A percentile compares a stretch with the other conserved stretches of the same genome.
Evolutionary conservation across 2,329 filamentous ascomycete genomes (phyloP).

Genomic region (Thelonectria olida): DNA sequence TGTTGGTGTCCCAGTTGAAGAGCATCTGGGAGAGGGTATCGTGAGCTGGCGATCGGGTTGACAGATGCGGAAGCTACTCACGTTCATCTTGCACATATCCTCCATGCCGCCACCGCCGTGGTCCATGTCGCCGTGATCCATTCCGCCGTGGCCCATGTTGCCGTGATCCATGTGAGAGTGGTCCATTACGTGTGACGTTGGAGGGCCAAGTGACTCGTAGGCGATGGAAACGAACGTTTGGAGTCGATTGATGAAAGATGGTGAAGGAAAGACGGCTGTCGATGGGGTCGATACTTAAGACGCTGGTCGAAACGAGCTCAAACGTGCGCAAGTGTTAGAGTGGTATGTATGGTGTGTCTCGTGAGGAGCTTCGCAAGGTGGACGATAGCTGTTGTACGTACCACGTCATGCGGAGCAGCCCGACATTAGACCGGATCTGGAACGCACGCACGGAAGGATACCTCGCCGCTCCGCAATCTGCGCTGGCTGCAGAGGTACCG

Average conservation of each 20-base stretch:
- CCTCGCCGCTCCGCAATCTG: not conserved
- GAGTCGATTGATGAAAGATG: not conserved
- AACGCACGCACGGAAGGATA: not conserved
- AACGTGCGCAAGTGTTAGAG: slow-evolving; percentile 47
- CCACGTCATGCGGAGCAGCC: not conserved
- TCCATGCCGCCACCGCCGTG: slow-evolving; percentile 67
- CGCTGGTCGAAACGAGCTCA: slow-evolving; percentile 49
- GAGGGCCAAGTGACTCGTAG: not conserved
- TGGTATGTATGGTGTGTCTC: not conserved
- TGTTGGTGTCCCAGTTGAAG: slow-evolving; percentile 93
- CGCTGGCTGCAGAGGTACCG: not conserved
- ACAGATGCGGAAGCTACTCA: slow-evolving; percentile 53
- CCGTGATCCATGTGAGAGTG: slow-evolving; percentile 55
- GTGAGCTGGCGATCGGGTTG: slow-evolving; percentile 9
- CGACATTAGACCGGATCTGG: not conserved
- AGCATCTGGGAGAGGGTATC: slow-evolving; percentile 74
- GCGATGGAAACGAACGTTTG: not conserved
- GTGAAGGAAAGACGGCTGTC: not conserved
- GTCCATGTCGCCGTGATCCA: slow-evolving; percentile 59
- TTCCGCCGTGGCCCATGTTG: slow-evolving; percentile 53
- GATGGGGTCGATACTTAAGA: slow-evolving; percentile 4
- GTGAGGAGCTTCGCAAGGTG: slow-evolving; percentile 2
- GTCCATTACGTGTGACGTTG: slow-evolving; percentile 47
- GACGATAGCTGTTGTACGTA: slow-evolving; percentile 10
- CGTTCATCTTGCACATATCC: slow-evolving; percentile 89